Evolutionary conservation across 495 filamentous ascomycete genomes (phyloP).

Genomic region (Aspergillus cavernicola): DNA sequence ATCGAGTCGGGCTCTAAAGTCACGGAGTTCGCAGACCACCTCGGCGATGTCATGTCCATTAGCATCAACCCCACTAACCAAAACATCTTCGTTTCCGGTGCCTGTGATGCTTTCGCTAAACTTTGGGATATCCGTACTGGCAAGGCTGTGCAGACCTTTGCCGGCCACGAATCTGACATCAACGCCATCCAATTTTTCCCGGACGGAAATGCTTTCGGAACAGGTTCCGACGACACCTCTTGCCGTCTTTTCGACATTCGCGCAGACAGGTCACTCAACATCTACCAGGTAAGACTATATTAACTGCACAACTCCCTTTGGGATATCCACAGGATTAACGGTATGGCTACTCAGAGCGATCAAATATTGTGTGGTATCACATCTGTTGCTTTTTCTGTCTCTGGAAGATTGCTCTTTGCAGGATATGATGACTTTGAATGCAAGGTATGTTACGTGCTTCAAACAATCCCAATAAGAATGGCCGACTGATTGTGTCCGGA

Average conservation of each 20-base stretch:
- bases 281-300: conserved; percentile 71
- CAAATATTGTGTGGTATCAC: conserved; percentile 98
- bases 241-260: conserved; percentile 98
- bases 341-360: conserved; percentile 63
- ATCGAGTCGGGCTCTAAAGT: conserved; percentile 96
- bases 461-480: background rate
- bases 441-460: conserved; percentile 64
- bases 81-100: conserved; percentile 92
- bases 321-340: conserved; percentile 6
- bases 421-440: conserved; percentile 99
- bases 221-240: conserved; percentile 95
- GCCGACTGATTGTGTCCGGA: conserved; percentile 8
- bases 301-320: background rate
- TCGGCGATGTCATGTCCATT: conserved; percentile 99
- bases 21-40: conserved; percentile 96
- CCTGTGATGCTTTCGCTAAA: conserved; percentile 97
- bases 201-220: conserved; percentile 97
- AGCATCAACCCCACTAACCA: conserved; percentile 99
- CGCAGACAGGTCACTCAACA: conserved; percentile 92
- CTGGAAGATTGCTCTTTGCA: conserved; percentile 90
- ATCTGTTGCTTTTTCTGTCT: conserved; percentile 96
- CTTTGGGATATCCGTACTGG: conserved; percentile 98
- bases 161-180: conserved; percentile 97
- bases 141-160: conserved; percentile 97
- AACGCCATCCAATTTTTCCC: conserved; percentile 99